Conservation (phyloP, 352 stramenopile genomes). For the Phytophthora fragariaefolia region DNA sequence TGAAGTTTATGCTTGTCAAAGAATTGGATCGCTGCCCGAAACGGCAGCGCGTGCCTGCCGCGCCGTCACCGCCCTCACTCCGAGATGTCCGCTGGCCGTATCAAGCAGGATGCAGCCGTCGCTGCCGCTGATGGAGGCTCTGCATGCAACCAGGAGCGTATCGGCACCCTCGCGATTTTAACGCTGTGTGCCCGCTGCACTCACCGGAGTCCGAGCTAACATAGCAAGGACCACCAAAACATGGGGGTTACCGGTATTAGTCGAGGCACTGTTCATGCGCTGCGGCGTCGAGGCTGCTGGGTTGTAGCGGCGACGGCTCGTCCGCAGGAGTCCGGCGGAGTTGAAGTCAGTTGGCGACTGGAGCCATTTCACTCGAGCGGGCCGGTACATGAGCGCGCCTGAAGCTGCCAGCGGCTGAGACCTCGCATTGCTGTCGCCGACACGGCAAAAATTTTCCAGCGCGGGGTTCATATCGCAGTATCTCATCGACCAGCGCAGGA, state of each 20-base stretch:
- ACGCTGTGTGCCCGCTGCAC: slow-evolving; percentile 8
- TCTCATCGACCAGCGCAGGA: slow-evolving; percentile 27
- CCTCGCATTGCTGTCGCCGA: neutral
- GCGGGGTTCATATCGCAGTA: slow-evolving; percentile 19
- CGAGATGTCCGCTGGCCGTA: neutral
- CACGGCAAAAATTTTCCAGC: slow-evolving; percentile 12
- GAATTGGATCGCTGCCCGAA: neutral
- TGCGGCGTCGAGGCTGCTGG: neutral
- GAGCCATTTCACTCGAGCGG: slow-evolving; percentile 11
- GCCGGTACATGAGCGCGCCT: slow-evolving; percentile 2
- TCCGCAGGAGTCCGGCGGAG: slow-evolving; percentile 14
- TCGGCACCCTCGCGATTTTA: slow-evolving; percentile 18
- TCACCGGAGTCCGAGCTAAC: neutral
- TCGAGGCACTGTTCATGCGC: slow-evolving; percentile 8
- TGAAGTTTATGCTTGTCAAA: slow-evolving; percentile 17
- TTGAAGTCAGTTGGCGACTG: slow-evolving; percentile 30
- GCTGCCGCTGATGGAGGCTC: neutral
- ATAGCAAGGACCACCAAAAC: slow-evolving; percentile 22
- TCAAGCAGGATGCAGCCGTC: neutral
- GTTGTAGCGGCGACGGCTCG: slow-evolving; percentile 6
- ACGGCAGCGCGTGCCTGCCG: neutral
- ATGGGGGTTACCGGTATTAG: slow-evolving; percentile 3
- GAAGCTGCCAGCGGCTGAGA: neutral
- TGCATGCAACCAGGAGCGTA: slow-evolving; percentile 9
- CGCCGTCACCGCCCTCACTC: neutral